phyloP scores from a whole-genome alignment of 805 yeast species.

The Kregervanrija fluxuum region DNA sequence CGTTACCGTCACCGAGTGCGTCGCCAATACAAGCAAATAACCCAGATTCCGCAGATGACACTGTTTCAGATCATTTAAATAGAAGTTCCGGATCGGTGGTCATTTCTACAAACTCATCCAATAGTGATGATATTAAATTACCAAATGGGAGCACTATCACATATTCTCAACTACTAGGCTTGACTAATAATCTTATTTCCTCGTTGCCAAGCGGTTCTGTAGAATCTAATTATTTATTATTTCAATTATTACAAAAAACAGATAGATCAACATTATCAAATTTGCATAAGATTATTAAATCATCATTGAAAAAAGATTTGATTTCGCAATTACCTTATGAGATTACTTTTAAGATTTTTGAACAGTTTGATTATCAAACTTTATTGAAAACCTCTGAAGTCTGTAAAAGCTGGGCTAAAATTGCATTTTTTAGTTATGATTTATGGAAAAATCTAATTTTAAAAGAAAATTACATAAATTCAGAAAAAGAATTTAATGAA shows the following conservation, averaged over 20 bases:
- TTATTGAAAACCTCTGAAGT: conserved; percentile 58
- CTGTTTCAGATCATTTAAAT: too few relatives aligned
- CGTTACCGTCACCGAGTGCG: conserved; percentile 64
- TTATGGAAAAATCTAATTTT: conserved; percentile 67
- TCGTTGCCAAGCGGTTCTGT: conserved; percentile 37
- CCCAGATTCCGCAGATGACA: too few relatives aligned
- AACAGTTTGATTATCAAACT: conserved; percentile 55
- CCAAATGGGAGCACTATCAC: too few relatives aligned
- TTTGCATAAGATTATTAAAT: conserved; percentile 42
- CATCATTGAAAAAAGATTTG: conserved; percentile 65
- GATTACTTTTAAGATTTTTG: conserved; percentile 56
- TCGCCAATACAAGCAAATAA: conserved; percentile 38
- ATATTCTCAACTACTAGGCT: too few relatives aligned
- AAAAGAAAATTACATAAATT: conserved; percentile 51
- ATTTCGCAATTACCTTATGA: conserved; percentile 68
- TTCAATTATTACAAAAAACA: conserved; percentile 47
- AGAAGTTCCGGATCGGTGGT: too few relatives aligned
- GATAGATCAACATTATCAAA: conserved; percentile 58
- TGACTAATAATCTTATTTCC: neutral
- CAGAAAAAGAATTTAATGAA: conserved; percentile 35
- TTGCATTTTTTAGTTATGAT: conserved; percentile 51
- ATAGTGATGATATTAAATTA: too few relatives aligned
- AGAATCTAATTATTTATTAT: conserved; percentile 39
- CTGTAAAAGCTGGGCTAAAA: conserved; percentile 58
- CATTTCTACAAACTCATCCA: too few relatives aligned